phyloP scores from a whole-genome alignment of 805 yeast species.

The Barnettozyma vustinii region DNA sequence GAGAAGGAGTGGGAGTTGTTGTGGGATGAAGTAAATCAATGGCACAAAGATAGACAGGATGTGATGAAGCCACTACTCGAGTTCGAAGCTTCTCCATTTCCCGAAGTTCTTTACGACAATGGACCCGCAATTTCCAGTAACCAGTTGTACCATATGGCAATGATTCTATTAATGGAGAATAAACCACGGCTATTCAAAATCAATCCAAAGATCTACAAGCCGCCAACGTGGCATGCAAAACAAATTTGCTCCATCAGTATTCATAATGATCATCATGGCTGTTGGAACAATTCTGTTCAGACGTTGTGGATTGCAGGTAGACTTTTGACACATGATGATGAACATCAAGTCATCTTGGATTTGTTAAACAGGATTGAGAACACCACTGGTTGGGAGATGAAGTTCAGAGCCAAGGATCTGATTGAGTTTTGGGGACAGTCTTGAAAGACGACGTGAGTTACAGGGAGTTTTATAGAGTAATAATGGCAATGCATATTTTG shows the following conservation, averaged over 20 bases:
- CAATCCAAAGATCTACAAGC: conserved; percentile 13
- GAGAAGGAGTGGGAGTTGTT: conserved; percentile 34
- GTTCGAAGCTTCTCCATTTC: conserved; percentile 32
- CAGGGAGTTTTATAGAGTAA: neutral
- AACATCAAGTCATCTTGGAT: conserved; percentile 26
- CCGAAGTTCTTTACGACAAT: conserved; percentile 31
- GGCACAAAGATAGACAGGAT: conserved; percentile 34
- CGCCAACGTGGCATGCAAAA: conserved; percentile 24
- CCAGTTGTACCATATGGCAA: conserved; percentile 35
- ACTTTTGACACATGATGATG: conserved; percentile 21
- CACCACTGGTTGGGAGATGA: conserved; percentile 31
- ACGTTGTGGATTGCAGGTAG: conserved; percentile 21
- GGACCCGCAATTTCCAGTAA: conserved; percentile 34
- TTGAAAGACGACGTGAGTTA: neutral
- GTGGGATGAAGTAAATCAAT: conserved; percentile 35
- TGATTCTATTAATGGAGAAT: conserved; percentile 33
- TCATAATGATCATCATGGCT: conserved; percentile 21
- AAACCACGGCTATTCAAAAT: conserved; percentile 34
- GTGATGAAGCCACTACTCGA: conserved; percentile 31
- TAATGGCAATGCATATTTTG: neutral
- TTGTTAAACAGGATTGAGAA: conserved; percentile 25
- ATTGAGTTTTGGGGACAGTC: conserved; percentile 24
- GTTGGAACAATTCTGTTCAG: conserved; percentile 23
- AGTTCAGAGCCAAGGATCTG: conserved; percentile 26
- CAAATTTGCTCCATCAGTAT: conserved; percentile 19